A percentile compares a stretch with the other conserved stretches of the same genome.
phyloP scores from a whole-genome alignment of 2,329 filamentous ascomycete genomes.

The Penicillium sp. region DNA sequence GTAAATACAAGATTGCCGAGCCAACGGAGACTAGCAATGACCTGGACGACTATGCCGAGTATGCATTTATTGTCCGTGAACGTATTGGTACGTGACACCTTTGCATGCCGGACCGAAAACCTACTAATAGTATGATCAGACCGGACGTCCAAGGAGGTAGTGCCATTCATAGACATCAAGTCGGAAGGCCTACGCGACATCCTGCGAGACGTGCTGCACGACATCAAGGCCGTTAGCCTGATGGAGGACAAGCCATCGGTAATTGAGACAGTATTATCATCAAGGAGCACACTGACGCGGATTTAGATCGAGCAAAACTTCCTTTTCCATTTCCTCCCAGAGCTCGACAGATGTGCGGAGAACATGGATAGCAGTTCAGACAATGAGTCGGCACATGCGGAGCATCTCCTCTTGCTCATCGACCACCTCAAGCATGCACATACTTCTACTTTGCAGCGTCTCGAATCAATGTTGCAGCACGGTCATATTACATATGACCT shows the following conservation, averaged over 20 bases:
- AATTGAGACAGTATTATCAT: conserved; percentile 18
- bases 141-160: conserved; percentile 23
- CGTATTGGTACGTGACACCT: conserved; percentile 21
- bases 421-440: conserved; percentile 28
- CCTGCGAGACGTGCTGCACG: conserved; percentile 30
- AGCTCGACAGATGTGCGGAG: conserved; percentile 19
- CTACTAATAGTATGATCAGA: conserved; percentile 24
- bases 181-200: conserved; percentile 33
- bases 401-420: conserved; percentile 28
- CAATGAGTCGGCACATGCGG: neutral
- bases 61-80: conserved; percentile 26
- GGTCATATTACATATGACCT: conserved; percentile 38
- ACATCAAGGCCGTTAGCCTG: conserved; percentile 33
- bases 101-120: conserved; percentile 12
- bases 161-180: conserved; percentile 32
- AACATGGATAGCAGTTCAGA: conserved; percentile 10
- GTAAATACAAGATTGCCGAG: conserved; percentile 32
- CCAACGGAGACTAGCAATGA: conserved; percentile 16
- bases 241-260: conserved; percentile 33
- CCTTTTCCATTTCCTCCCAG: conserved; percentile 26
- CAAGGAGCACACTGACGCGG: conserved; percentile 11
- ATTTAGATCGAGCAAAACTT: conserved; percentile 23
- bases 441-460: conserved; percentile 22
- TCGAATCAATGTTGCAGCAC: conserved; percentile 28
- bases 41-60: conserved; percentile 24